Evolutionary conservation across 2,329 filamentous ascomycete species (phyloP).

Genomic region (Coniella vitis): DNA sequence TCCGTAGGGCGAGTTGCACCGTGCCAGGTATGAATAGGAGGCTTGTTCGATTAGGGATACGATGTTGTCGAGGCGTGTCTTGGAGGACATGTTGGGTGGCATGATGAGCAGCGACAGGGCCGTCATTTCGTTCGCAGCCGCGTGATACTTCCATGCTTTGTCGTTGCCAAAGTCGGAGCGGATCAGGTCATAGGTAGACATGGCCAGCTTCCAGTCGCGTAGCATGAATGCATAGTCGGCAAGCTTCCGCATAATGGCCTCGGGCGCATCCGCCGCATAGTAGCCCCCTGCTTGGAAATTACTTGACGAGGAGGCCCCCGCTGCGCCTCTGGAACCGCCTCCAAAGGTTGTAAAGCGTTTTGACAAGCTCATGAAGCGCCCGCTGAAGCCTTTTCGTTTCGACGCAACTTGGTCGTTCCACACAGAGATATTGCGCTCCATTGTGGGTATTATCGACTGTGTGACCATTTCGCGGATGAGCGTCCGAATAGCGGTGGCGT

Average conservation of each 20-base stretch:
- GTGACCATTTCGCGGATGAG: conserved; percentile 94
- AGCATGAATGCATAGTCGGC: conserved; percentile 97
- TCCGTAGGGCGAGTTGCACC: conserved; percentile 72
- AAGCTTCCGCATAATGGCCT: conserved; percentile 87
- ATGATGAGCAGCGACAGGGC: conserved; percentile 76
- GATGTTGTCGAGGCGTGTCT: conserved; percentile 71
- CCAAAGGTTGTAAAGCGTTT: conserved; percentile 86
- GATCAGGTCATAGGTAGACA: conserved; percentile 86
- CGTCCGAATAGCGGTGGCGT: conserved; percentile 77
- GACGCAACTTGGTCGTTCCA: conserved; percentile 99
- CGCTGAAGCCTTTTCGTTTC: conserved; percentile 76
- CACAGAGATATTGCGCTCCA: conserved; percentile 83
- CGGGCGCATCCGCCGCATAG: conserved; percentile 75
- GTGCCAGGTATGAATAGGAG: conserved; percentile 84
- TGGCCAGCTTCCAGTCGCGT: conserved; percentile 87
- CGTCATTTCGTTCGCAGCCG: conserved; percentile 91
- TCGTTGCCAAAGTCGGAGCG: conserved; percentile 86
- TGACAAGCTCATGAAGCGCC: conserved; percentile 89
- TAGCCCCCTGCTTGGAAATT: conserved; percentile 80
- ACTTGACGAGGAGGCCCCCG: conserved; percentile 45
- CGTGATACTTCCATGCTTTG: conserved; percentile 95
- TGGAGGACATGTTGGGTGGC: conserved; percentile 64
- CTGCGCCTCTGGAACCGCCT: conserved; percentile 53
- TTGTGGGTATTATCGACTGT: conserved; percentile 88
- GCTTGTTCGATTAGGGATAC: conserved; percentile 86